These are phyloP conservation scores for Psilocybe tampanensis DNA, from an alignment of 768 basidiomycete species.

Conservation along the genomic window DNA sequence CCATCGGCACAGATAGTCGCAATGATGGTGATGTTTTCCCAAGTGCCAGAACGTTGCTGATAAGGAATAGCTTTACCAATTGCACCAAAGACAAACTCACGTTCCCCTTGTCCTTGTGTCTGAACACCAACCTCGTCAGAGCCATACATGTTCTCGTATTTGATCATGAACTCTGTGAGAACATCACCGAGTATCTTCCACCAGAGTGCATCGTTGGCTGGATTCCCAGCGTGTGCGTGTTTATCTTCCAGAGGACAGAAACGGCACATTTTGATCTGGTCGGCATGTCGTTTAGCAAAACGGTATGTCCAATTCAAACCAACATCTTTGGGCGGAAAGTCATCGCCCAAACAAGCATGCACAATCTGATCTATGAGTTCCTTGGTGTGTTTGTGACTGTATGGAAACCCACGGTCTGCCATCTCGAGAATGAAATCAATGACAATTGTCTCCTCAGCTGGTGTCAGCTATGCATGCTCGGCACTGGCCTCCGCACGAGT, in stretches of 20 bases:
- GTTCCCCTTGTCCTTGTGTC: slow-evolving; percentile 13
- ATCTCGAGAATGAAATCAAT: slow-evolving; percentile 28
- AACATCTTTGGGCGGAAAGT: slow-evolving; percentile 32
- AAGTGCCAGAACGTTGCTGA: slow-evolving; percentile 28
- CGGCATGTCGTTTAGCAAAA: slow-evolving; percentile 30
- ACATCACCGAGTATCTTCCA: slow-evolving; percentile 33
- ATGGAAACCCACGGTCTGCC: slow-evolving; percentile 38
- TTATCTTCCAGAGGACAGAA: slow-evolving; percentile 34
- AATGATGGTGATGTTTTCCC: slow-evolving; percentile 16
- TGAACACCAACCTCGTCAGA: slow-evolving; percentile 38
- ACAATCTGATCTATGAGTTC: slow-evolving; percentile 35
- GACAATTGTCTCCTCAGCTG: slow-evolving; percentile 30
- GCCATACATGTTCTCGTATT: slow-evolving; percentile 31
- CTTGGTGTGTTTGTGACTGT: slow-evolving; percentile 31
- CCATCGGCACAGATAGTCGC: slow-evolving; percentile 13
- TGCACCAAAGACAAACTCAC: slow-evolving; percentile 32
- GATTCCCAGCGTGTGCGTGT: slow-evolving; percentile 38
- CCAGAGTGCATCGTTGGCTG: slow-evolving; percentile 32
- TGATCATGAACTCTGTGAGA: slow-evolving; percentile 20
- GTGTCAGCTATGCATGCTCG: slow-evolving; percentile 5
- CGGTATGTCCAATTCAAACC: slow-evolving; percentile 38
- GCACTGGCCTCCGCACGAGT: slow-evolving; percentile 4
- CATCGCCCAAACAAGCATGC: slow-evolving; percentile 25
- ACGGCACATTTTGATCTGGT: slow-evolving; percentile 30
- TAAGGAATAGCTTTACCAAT: slow-evolving; percentile 24